Evolutionary conservation across 805 yeast species (phyloP), one percentile per base, ranked within the genome.

Genomic region (Kazachstania bromeliacearum): DNA sequence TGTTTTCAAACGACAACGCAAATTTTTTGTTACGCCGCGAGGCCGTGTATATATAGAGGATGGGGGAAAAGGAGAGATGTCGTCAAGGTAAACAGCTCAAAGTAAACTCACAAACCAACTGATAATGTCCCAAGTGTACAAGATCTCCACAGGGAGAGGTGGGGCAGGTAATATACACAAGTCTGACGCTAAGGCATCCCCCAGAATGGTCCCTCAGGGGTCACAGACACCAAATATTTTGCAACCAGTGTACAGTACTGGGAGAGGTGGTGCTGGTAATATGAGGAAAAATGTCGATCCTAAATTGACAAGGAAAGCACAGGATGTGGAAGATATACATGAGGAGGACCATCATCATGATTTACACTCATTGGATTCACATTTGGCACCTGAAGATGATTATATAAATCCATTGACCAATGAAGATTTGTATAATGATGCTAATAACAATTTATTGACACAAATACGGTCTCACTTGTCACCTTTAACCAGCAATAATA

Each of bases 191-290:
- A 55, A 63, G 18, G 75, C 76, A 3, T 64, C 73, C 7, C 81
- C 81, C 3, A 71, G 66, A 33, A 63, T 74, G 22, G 73, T 68
- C 3, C 73, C 73, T 2, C 75, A 70, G 44, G 81, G 82, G 3
- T 68, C 77, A 4, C 72, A 69, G 43, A 73, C 81, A 12, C 85
- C 87, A 19, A 70, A 63, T 47, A 63, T 76, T 22, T 55, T 71
- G 17, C 70, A 71, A 14, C 70, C 71, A 20, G 70, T 73, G 18
- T 71, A 74, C 50, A 69, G 82, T 17, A 80, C 87, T 2, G 89
- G 88, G 15, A 67, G 89, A 45, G 89, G 89, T 5, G 89, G 89
- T 5, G 77, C 73, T 34, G 89, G 89, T 4, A 80, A 80, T 49
- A 80, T 80, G 83, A 60, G 75, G 37, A 67, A 64, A 42, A 80